A percentile compares a stretch with the other conserved stretches of the same genome.
Conservation (phyloP, 345 rosid species). For the Nephelium lappaceum region DNA sequence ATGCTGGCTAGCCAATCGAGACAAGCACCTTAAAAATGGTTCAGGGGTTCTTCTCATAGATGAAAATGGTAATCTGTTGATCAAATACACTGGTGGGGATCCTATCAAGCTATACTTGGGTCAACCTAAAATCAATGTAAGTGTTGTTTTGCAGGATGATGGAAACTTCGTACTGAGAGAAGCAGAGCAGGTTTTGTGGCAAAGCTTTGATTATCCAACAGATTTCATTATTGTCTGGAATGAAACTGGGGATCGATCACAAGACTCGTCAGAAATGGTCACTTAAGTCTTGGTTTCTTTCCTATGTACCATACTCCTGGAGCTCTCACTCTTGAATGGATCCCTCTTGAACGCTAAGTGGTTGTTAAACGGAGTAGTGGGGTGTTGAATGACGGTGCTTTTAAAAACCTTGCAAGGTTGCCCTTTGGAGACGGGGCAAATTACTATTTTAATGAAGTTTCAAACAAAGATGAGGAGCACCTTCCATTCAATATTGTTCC, state of each 20-base stretch:
- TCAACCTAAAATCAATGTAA: background rate
- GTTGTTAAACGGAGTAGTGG: background rate
- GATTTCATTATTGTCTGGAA: background rate
- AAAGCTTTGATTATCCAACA: slow-evolving; percentile 7
- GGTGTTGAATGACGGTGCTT: background rate
- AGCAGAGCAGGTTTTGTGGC: background rate
- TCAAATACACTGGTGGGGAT: background rate
- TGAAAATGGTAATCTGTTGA: background rate
- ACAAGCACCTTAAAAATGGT: background rate
- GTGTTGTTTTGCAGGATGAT: background rate
- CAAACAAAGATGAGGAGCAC: background rate
- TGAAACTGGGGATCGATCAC: background rate
- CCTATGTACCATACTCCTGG: background rate
- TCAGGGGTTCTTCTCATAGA: background rate
- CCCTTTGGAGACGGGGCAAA: too few relatives aligned
- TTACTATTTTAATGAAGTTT: background rate
- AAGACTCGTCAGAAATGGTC: slow-evolving; percentile 2
- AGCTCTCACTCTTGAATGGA: slow-evolving; percentile 4
- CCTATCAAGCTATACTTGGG: background rate
- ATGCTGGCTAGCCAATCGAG: slow-evolving; percentile 1
- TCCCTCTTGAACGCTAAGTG: background rate
- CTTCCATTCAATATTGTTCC: background rate
- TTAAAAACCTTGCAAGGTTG: background rate
- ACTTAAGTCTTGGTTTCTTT: slow-evolving; percentile 2
- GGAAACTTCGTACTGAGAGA: slow-evolving; percentile 2